These are phyloP conservation scores for Exophiala sp. DNA, from an alignment of 2,329 filamentous ascomycete species.

Conservation along the genomic window DNA sequence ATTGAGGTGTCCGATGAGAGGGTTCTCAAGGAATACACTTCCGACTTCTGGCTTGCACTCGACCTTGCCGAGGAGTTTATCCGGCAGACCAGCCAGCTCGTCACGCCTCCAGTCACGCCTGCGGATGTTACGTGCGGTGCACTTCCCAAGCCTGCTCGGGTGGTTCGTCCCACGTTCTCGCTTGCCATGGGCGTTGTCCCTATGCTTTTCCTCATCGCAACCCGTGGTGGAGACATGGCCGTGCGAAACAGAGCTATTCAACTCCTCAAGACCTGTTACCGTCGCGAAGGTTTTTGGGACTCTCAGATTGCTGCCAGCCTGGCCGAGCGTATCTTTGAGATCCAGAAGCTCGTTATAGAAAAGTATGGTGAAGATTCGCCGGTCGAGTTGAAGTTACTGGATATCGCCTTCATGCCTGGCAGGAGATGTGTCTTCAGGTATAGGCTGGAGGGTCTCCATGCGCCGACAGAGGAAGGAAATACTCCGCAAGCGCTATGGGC, in stretches of 20 bases:
- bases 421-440: slow-evolving; percentile 9
- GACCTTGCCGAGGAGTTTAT: slow-evolving; percentile 15
- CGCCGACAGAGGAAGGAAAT: background rate
- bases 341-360: background rate
- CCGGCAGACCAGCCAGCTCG: slow-evolving; percentile 5
- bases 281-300: slow-evolving; percentile 69
- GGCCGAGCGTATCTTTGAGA: slow-evolving; percentile 10
- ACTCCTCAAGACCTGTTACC: slow-evolving; percentile 57
- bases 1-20: slow-evolving; percentile 10
- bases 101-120: background rate
- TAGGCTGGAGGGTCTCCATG: background rate
- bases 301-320: slow-evolving; percentile 11
- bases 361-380: background rate
- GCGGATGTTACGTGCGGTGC: background rate
- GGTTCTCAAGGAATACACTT: slow-evolving; percentile 2
- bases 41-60: slow-evolving; percentile 11
- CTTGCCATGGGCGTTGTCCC: slow-evolving; percentile 63
- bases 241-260: slow-evolving; percentile 60
- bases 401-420: slow-evolving; percentile 8
- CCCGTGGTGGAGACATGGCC: slow-evolving; percentile 59
- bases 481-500: background rate
- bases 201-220: slow-evolving; percentile 63
- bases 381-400: slow-evolving; percentile 8
- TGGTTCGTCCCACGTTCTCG: slow-evolving; percentile 46
- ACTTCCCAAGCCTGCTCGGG: background rate